Evolutionary conservation across 768 basidiomycete species (phyloP).

Genomic region (Leccinum arenicola): DNA sequence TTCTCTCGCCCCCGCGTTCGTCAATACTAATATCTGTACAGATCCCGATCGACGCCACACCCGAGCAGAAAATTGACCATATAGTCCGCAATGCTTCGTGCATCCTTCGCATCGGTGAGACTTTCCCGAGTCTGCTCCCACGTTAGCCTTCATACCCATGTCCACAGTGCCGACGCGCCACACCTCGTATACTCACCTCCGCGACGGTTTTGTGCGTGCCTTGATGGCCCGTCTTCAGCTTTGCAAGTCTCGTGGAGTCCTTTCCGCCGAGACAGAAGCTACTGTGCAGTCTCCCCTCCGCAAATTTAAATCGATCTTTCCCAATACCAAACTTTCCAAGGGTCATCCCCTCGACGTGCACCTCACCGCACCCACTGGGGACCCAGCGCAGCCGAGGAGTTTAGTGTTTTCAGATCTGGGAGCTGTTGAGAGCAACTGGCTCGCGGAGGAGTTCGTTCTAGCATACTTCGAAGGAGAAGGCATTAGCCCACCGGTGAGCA

Average conservation of each 20-base stretch:
- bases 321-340: conserved; percentile 64
- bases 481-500: conserved; percentile 67
- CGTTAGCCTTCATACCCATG: background rate
- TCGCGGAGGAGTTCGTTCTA: conserved; percentile 67
- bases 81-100: conserved; percentile 69
- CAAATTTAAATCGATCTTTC: conserved; percentile 74
- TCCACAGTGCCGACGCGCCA: conserved; percentile 71
- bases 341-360: conserved; percentile 68
- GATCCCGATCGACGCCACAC: conserved; percentile 53
- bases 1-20: background rate
- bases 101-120: conserved; percentile 68
- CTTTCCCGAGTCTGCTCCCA: background rate
- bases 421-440: conserved; percentile 67
- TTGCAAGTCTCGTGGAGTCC: conserved; percentile 46
- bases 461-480: conserved; percentile 73
- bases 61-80: conserved; percentile 69
- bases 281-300: conserved; percentile 60
- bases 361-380: conserved; percentile 50
- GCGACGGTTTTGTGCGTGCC: conserved; percentile 80
- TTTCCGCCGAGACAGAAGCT: conserved; percentile 59
- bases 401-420: conserved; percentile 74
- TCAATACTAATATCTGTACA: conserved; percentile 25
- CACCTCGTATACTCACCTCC: conserved; percentile 75
- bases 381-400: conserved; percentile 46
- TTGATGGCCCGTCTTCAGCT: conserved; percentile 58